A percentile compares a stretch with the other conserved stretches of the same genome.
phyloP scores from a whole-genome alignment of 164 flowering plant species.

The Hamamelis virginiana region DNA sequence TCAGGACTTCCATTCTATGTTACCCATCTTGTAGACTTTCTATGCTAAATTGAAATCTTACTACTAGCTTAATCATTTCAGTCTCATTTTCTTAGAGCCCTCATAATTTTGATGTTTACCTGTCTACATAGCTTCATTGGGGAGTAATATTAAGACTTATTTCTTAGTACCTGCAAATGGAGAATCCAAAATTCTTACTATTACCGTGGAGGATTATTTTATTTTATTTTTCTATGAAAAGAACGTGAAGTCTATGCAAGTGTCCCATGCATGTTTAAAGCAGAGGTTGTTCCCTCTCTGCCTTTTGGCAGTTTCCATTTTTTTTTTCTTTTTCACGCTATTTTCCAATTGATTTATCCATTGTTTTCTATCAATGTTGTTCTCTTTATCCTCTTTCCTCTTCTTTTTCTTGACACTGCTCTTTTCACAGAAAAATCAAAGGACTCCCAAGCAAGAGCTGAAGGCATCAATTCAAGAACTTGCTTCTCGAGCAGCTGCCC shows the following conservation, averaged over 20 bases:
- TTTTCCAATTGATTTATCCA: not conserved
- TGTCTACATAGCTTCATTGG: not conserved
- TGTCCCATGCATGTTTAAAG: not conserved
- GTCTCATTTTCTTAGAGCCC: not conserved
- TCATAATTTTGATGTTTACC: not conserved
- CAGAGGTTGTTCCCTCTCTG: not conserved
- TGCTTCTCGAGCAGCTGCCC: constrained; percentile 83
- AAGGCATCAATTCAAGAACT: constrained; percentile 74
- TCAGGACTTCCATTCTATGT: too few species aligned
- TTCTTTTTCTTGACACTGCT: not conserved
- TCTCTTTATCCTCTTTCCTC: not conserved
- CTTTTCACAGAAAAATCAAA: constrained; percentile 34
- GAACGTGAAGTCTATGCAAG: not conserved
- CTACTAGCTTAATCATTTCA: not conserved
- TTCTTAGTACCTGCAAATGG: not conserved
- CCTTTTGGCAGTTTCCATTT: not conserved
- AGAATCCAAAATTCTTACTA: not conserved
- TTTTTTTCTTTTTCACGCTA: too few species aligned
- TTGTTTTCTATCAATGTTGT: not conserved
- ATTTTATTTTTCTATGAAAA: not conserved
- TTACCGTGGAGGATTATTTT: not conserved
- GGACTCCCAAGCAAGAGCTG: constrained; percentile 35
- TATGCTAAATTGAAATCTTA: not conserved
- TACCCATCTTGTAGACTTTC: too few species aligned
- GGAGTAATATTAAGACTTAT: not conserved